Evolutionary conservation across 83 land plant species (phyloP), one percentile per base, ranked within the genome.

Genomic region (Thuja plicata): DNA sequence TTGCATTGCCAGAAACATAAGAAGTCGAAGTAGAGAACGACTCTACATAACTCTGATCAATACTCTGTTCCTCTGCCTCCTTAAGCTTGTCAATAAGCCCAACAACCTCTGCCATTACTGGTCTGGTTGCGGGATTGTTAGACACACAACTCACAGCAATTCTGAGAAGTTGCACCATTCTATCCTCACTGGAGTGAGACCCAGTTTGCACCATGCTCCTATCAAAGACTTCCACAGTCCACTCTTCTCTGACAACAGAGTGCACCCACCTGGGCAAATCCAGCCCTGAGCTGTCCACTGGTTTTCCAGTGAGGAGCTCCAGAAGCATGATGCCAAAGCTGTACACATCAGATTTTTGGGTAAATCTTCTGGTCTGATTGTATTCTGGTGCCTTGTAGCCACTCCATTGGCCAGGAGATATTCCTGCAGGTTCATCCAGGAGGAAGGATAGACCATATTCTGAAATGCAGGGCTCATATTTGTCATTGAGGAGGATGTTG

Each of bases 311-410:
- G 21, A 90, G 86, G 3, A 90, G 45, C 55, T 90, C 91, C 12
- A 90, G 84, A 32, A 90, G 90, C 40, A 90, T 16, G 24, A 90
- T 89, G 7, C 89, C 89, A 62, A 88, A 90, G 91, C 91, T 90
- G 40, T 88, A 90, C 0, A 90, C 90, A 55, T 90, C 91, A 15
- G 89, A 37, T 35, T 90, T 90, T 2, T 88, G 90, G 17, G 86
- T 60, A 8, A 57, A 45, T 8, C 48, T 50, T 15, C 84, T 55
- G 40, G 90, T 71, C 13, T 90, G 86, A 4, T n/a, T 84, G 73
- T 89, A 86, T 38, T 90, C 89, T 16, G 91, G 91, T n/a, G 91
- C 89, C 35, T 41, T 89, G 86, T 88, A 90, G 9, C 91, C 91
- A 12, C 45, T 38, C 37, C 89, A 88, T 87, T 90, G 79, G 5